Evolutionary conservation across 163 green algal species (phyloP).

Genomic region (Coccomyxa subellipsoidea): DNA sequence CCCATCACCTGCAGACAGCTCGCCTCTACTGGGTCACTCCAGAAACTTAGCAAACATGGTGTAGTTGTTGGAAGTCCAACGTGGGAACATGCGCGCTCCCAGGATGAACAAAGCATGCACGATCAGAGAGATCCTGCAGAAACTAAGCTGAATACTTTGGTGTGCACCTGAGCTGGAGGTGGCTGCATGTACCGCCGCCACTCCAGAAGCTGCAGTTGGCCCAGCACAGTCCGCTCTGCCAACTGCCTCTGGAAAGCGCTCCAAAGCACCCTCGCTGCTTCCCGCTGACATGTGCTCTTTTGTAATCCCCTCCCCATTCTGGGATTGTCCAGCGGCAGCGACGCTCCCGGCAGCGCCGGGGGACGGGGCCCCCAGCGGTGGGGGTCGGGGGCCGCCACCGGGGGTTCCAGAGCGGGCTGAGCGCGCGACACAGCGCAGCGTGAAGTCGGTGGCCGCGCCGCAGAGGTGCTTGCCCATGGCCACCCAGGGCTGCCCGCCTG

Average conservation of each 20-base stretch:
- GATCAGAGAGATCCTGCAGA: too few species aligned
- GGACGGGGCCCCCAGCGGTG: too few species aligned
- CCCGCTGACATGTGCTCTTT: too few species aligned
- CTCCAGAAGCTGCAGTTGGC: background rate
- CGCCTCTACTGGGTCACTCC: background rate
- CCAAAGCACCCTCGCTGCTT: too few species aligned
- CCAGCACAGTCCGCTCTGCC: background rate
- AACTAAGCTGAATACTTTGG: background rate
- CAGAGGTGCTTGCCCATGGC: conserved; percentile 80
- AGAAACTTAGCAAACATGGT: background rate
- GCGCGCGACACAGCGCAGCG: conserved; percentile 46
- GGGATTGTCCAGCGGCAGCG: too few species aligned
- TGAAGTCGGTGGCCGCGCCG: conserved; percentile 78
- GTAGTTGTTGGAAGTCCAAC: too few species aligned
- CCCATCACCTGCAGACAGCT: background rate
- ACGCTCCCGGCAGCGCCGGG: too few species aligned
- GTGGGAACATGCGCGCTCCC: too few species aligned
- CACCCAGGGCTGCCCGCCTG: conserved; percentile 42
- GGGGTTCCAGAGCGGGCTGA: background rate
- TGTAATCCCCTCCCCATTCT: too few species aligned
- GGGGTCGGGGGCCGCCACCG: too few species aligned
- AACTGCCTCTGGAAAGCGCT: background rate
- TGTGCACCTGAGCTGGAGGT: background rate
- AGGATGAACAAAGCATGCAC: background rate
- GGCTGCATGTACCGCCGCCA: background rate